Percentiles rank a stretch among this genome's conserved stretches.
Conservation (phyloP, 2,329 filamentous ascomycete genomes). For the Sporothrix dimorphospora region DNA sequence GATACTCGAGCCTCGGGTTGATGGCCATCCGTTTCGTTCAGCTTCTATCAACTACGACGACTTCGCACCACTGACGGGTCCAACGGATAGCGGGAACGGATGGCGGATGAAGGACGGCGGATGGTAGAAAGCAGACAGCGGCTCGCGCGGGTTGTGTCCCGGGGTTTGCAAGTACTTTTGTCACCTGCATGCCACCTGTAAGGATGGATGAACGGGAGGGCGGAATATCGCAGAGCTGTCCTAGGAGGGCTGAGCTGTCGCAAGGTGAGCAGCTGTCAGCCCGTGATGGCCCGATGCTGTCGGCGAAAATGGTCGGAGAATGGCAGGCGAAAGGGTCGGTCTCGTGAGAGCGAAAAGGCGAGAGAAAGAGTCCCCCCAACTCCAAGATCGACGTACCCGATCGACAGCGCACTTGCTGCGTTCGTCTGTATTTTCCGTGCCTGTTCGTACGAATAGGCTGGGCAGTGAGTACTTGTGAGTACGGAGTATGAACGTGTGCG, state of each 20-base stretch:
- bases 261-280: background rate
- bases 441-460: background rate
- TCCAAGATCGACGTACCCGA: background rate
- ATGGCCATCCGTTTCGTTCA: background rate
- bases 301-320: background rate
- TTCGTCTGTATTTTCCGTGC: slow-evolving; percentile 8
- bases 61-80: too few species aligned
- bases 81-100: background rate
- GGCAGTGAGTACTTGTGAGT: background rate
- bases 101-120: too few species aligned
- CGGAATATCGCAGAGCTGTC: too few species aligned
- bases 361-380: background rate
- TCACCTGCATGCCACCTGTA: too few species aligned
- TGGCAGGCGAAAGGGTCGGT: background rate
- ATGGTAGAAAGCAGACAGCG: background rate
- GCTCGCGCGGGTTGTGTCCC: too few species aligned
- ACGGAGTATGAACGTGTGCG: background rate
- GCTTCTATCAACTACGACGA: too few species aligned
- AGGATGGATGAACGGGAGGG: too few species aligned
- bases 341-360: too few species aligned
- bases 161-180: too few species aligned
- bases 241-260: too few species aligned
- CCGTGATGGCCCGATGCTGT: background rate
- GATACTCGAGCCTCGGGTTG: background rate
- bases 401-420: background rate